phyloP scores from a whole-genome alignment of 176 grass and related monocot genomes.

The Pharus latifolius region DNA sequence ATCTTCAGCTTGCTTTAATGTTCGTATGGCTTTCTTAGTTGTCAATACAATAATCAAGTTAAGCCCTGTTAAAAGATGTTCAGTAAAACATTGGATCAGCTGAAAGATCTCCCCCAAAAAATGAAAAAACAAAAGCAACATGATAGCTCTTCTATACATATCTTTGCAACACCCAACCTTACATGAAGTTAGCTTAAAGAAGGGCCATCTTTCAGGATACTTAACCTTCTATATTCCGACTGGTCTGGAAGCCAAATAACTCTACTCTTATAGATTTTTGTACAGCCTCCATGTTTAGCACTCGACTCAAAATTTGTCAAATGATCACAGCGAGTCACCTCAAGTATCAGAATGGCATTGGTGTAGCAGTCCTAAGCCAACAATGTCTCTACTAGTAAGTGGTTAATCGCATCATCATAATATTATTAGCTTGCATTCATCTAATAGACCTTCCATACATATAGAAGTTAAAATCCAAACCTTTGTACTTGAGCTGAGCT shows the following conservation, averaged over 20 bases:
- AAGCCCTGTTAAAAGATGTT: conserved; percentile 38
- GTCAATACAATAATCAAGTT: conserved; percentile 74
- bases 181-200: not conserved
- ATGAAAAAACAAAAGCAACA: not conserved
- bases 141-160: not conserved
- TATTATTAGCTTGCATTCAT: too few relatives aligned
- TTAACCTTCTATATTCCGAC: not conserved
- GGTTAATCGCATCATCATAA: too few relatives aligned
- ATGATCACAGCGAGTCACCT: not conserved
- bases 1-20: conserved; percentile 56
- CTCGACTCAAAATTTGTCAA: not conserved
- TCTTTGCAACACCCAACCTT: conserved; percentile 9
- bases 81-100: not conserved
- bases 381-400: too few relatives aligned
- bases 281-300: not conserved
- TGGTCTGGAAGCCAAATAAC: not conserved
- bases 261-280: not conserved
- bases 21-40: conserved; percentile 66
- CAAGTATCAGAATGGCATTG: not conserved
- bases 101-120: not conserved
- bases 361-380: not conserved
- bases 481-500: too few relatives aligned
- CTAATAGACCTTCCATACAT: too few relatives aligned
- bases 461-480: too few relatives aligned
- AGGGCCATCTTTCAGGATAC: not conserved